Conservation (phyloP, 192 early-diverging fungal species). For the Backusella parvicylindrica region DNA sequence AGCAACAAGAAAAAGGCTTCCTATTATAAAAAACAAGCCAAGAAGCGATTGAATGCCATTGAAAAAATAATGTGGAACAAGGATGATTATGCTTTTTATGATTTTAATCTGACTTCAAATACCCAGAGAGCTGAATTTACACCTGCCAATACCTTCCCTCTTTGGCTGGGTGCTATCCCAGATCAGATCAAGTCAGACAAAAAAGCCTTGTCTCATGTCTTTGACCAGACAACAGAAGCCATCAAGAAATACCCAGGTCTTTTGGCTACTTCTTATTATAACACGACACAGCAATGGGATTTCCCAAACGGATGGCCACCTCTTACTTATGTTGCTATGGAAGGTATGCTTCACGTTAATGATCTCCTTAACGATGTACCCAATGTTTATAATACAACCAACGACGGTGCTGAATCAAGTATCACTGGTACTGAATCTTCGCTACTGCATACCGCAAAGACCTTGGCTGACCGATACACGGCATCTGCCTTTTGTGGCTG, state of each 20-base stretch:
- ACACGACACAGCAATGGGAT: slow-evolving; percentile 71
- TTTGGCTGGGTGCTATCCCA: slow-evolving; percentile 46
- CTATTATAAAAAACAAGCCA: slow-evolving; percentile 33
- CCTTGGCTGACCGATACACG: slow-evolving; percentile 49
- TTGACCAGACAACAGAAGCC: slow-evolving; percentile 29
- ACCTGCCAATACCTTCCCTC: slow-evolving; percentile 55
- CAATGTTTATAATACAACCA: not conserved
- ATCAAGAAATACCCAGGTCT: slow-evolving; percentile 51
- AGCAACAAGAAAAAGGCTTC: not conserved
- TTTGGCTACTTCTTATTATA: slow-evolving; percentile 51
- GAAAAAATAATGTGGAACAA: slow-evolving; percentile 50
- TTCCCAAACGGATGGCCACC: slow-evolving; percentile 70
- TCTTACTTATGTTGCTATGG: slow-evolving; percentile 52
- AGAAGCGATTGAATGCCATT: slow-evolving; percentile 44
- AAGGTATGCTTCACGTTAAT: slow-evolving; percentile 38
- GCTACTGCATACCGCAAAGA: slow-evolving; percentile 11
- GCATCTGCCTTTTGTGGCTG: slow-evolving; percentile 62
- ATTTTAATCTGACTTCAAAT: slow-evolving; percentile 49
- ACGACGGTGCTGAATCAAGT: not conserved
- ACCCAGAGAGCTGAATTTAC: slow-evolving; percentile 33
- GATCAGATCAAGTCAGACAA: slow-evolving; percentile 10
- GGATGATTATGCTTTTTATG: slow-evolving; percentile 41
- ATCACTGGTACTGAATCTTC: not conserved
- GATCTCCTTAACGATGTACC: not conserved
- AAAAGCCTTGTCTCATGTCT: slow-evolving; percentile 33